phyloP scores from a whole-genome alignment of 2,329 filamentous ascomycete species.

The Calonectria montana region DNA sequence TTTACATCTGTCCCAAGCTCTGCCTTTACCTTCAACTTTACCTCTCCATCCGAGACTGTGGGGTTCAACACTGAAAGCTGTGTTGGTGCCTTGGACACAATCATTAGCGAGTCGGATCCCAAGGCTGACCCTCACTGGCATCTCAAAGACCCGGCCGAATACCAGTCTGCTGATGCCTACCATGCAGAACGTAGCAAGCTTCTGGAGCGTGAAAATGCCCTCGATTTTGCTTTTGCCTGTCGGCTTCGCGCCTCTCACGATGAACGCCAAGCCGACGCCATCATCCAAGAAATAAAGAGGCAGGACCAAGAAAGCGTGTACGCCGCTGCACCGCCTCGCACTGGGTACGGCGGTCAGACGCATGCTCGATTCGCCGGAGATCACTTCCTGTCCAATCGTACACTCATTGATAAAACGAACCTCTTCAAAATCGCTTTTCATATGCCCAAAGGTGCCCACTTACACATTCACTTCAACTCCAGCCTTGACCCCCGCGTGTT shows the following conservation, averaged over 20 bases:
- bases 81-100: no score
- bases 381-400: conserved; percentile 68
- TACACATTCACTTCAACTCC: conserved; percentile 85
- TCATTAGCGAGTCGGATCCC: no score
- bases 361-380: conserved; percentile 62
- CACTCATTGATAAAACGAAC: conserved; percentile 65
- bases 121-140: no score
- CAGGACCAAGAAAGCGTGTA: conserved; percentile 53
- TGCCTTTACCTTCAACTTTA: no score
- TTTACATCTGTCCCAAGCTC: no score
- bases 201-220: no score
- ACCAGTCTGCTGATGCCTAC: no score
- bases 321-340: conserved; percentile 41
- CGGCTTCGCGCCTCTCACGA: conserved; percentile 48
- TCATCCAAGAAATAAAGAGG: conserved; percentile 52
- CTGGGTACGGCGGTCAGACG: conserved; percentile 55
- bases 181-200: no score
- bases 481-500: conserved; percentile 72
- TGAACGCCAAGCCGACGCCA: conserved; percentile 53
- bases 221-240: no score
- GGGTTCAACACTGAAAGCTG: no score
- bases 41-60: no score
- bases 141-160: no score
- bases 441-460: conserved; percentile 78
- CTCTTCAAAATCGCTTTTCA: conserved; percentile 66